Percentiles rank a stretch among this genome's conserved stretches.
phyloP scores from a whole-genome alignment of 306 rosid species.

The Cucurbita pepo region DNA sequence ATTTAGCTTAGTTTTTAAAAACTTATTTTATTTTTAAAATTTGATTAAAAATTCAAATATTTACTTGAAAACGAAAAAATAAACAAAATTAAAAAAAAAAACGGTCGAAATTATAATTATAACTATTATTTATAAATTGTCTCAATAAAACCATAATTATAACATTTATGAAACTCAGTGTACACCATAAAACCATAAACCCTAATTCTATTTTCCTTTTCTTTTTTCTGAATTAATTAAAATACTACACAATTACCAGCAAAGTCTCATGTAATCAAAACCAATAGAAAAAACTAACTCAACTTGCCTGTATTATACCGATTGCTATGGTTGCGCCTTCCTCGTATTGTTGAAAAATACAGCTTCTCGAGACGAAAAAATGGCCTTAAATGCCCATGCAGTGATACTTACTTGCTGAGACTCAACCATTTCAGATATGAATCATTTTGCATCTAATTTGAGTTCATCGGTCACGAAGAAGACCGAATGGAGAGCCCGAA shows the following conservation, averaged over 20 bases:
- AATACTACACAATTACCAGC: background rate
- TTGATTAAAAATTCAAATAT: no score
- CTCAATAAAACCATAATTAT: no score
- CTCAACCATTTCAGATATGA: constrained; percentile 25
- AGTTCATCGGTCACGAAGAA: constrained; percentile 43
- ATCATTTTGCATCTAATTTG: constrained; percentile 13
- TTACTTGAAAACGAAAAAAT: no score
- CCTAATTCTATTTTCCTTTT: background rate
- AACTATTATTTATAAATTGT: background rate
- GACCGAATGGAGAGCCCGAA: constrained; percentile 60
- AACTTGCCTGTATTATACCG: background rate
- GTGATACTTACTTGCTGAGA: background rate
- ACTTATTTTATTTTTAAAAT: no score
- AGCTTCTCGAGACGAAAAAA: background rate
- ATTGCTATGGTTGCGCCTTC: background rate
- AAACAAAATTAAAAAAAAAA: no score
- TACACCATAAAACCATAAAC: background rate
- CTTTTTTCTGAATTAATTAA: background rate
- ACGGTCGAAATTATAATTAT: background rate
- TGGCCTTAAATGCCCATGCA: background rate
- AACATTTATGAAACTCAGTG: background rate
- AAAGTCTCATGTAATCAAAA: background rate
- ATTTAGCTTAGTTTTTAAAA: no score
- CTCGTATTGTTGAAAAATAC: background rate
- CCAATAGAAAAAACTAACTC: background rate